Evolutionary conservation across 768 basidiomycete genomes (phyloP), one percentile per base, ranked within the genome.

Genomic region (Royoungia palumana): DNA sequence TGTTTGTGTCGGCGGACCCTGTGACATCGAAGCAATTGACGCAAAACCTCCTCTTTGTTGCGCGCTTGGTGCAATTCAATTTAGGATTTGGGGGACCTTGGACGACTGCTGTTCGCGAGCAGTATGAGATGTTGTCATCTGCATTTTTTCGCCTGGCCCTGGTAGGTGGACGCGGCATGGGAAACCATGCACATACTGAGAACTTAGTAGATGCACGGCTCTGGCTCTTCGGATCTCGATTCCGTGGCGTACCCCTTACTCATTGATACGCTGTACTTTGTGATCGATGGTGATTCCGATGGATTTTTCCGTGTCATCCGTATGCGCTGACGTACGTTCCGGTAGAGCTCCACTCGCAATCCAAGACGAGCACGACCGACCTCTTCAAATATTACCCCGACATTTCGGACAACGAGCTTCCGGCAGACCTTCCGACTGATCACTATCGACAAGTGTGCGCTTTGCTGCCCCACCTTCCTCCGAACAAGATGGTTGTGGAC

Each of bases 51-150:
- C 71, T 85, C 19, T 74, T 89, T 28, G 65, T 89, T 24, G 76
- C 79, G 3, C 81, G 88, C 2, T 67, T 90, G 14, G 56, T 89
- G 20, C 88, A 91, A 57, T 90, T 90, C 51, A 75, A 81, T 60
- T 70, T 90, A 8, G 81, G 85, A 20, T 85, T 89, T 58, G 75
- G 74, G 16, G 75, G 73, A 9, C 61, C 64, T 5, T 88, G 85
- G 83, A 80, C 79, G 3, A 51, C 70, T 3, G 72, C 67, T 41
- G 71, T 74, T 35, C 82, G 74, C 54, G 76, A 76, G 28, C 59
- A 72, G 17, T 72, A 77, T 28, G 71, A 70, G 17, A 62, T 63
- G 16, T 50, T 89, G 21, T 69, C 70, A 36, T 55, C 56, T 2
- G 55, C 60, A 0, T 56, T 89, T 30, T 78, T 83, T 35, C 70